Evolutionary conservation across 2,329 filamentous ascomycete genomes (phyloP).

Genomic region (Diplocarpon mali): DNA sequence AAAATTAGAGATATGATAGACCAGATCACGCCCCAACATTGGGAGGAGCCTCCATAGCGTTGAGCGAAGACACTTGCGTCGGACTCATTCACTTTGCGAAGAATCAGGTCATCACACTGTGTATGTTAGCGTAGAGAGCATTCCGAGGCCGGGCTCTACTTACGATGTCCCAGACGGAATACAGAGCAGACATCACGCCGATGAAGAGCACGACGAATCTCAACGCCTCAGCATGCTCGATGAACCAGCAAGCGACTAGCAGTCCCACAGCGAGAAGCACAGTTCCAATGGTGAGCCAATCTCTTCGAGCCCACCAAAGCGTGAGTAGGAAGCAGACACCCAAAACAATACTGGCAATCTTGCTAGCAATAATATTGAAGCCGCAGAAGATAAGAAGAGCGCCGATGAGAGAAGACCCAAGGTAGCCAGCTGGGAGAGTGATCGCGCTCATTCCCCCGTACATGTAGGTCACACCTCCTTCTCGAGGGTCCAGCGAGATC

Average conservation of each 20-base stretch:
- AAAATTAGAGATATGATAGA: conserved; percentile 59
- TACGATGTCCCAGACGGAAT: conserved; percentile 73
- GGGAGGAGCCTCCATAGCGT: conserved; percentile 66
- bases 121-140: background rate
- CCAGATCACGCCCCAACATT: conserved; percentile 76
- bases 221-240: conserved; percentile 61
- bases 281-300: conserved; percentile 67
- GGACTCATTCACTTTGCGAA: conserved; percentile 69
- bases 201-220: conserved; percentile 71
- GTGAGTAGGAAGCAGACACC: conserved; percentile 68
- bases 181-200: conserved; percentile 70
- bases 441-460: conserved; percentile 58
- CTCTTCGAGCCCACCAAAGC: conserved; percentile 68
- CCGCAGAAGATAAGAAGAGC: conserved; percentile 69
- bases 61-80: conserved; percentile 72
- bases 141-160: conserved; percentile 19
- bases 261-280: conserved; percentile 59
- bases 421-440: conserved; percentile 66
- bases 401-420: conserved; percentile 67
- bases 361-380: conserved; percentile 72
- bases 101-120: conserved; percentile 65
- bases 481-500: conserved; percentile 63
- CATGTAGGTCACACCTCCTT: conserved; percentile 72
- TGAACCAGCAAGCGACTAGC: conserved; percentile 69
- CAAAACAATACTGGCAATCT: conserved; percentile 63